Base-by-base conservation (phyloP, 2,329 filamentous ascomycete species). In the Teratosphaeria destructans region DNA sequence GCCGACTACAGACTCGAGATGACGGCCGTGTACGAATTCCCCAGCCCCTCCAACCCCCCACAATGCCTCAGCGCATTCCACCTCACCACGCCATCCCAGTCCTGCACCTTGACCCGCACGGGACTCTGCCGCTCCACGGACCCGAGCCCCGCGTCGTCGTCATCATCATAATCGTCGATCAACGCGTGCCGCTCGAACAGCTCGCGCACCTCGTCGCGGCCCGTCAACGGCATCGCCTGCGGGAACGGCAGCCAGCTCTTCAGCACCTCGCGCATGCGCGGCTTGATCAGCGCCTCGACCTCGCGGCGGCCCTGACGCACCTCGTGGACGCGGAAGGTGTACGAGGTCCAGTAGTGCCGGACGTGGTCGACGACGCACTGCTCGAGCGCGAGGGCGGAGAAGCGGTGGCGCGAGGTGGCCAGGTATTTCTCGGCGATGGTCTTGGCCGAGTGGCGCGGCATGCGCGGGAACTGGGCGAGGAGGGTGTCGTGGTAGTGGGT, bases 161-260 rank as follows among this genome's bases (percentile, higher is more conserved):
- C 37, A 0, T n/a, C 55, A 32, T 29, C 55, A 29, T 37, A 26
- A 37, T 39, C 35, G 12, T 55, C 52, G 32, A 47, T 12, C 12
- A 58, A 54, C n/a, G 47, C 56, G 39, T 58, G 43, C 29, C 56
- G 43, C 43, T 54, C 56, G 27, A 47, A 58, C 26, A 58, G 27
- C 29, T 39, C 43, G n/a, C 43, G 23, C 23, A 52, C 49, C 14
- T 53, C 26, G n/a, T 32, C 56, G 6, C 37, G 11, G 14, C 27
- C 49, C n/a, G 29, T 32, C 29, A 47, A 27, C 5, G 32, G n/a
- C 49, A 37, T 23, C n/a, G 26, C 43, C 43, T 49, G 43, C 43
- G 43, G 43, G 16, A 19, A 49, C 43, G 43, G 43, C 43, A 58
- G 19, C 56, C 56, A 58, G 4, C 16, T 3, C 32, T 39, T 19